Evolutionary conservation across 139 green algal species (phyloP).

Genomic region (Ostreobium quekettii): DNA sequence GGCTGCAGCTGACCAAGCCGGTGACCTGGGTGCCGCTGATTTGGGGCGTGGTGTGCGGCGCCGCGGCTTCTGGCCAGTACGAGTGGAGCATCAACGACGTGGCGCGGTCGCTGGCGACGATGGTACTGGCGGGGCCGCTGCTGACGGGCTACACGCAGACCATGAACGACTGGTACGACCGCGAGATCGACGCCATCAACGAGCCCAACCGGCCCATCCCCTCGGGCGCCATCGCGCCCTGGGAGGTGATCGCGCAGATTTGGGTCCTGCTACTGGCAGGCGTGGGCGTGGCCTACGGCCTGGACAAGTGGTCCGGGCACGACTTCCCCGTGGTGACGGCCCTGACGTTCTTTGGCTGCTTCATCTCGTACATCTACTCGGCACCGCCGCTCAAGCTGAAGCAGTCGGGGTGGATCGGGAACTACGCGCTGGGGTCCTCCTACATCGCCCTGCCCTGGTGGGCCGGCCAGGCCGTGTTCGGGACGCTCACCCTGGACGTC

Average conservation of each 20-base stretch:
- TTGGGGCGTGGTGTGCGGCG: conserved; percentile 95
- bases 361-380: conserved; percentile 99
- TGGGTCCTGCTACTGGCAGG: conserved; percentile 74
- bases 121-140: conserved; percentile 89
- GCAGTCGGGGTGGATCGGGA: conserved; percentile 86
- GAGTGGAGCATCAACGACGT: conserved; percentile 71
- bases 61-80: conserved; percentile 87
- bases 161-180: conserved; percentile 98
- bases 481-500: conserved; percentile 80
- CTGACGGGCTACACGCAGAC: conserved; percentile 98
- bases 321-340: conserved; percentile 41
- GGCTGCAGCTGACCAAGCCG: conserved; percentile 96
- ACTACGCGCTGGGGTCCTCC: conserved; percentile 88
- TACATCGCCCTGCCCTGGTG: conserved; percentile 98
- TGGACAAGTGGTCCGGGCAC: conserved; percentile 73
- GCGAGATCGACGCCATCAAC: conserved; percentile 98
- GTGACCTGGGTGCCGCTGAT: conserved; percentile 99
- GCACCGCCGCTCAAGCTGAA: conserved; percentile 97
- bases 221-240: conserved; percentile 76
- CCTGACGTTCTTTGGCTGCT: conserved; percentile 82
- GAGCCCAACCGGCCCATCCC: conserved; percentile 97
- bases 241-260: conserved; percentile 83
- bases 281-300: conserved; percentile 60
- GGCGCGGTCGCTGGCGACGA: conserved; percentile 74
- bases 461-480: conserved; percentile 90